Evolutionary conservation across 2,329 filamentous ascomycete genomes (phyloP).

Genomic region (Drechslerella coelobrocha): DNA sequence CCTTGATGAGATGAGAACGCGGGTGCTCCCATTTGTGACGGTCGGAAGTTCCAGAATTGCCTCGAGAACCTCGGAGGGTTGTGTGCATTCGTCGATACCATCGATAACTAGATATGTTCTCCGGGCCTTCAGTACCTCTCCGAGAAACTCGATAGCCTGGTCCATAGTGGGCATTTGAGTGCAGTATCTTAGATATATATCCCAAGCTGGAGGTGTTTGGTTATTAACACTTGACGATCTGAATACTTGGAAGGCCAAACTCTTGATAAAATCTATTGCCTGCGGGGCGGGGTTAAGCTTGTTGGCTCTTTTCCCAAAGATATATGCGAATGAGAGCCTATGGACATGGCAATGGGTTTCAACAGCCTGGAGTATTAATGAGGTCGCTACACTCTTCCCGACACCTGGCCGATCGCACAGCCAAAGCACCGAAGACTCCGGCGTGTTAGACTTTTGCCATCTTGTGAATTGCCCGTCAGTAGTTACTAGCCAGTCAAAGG

Average conservation of each 20-base stretch:
- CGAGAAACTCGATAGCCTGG: slow-evolving; percentile 42
- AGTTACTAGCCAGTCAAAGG: slow-evolving; percentile 49
- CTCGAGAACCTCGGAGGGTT: slow-evolving; percentile 47
- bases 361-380: slow-evolving; percentile 44
- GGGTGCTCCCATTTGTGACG: slow-evolving; percentile 36
- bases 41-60: slow-evolving; percentile 42
- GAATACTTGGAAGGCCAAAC: slow-evolving; percentile 44
- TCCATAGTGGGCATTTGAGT: slow-evolving; percentile 38
- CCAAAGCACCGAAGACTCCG: slow-evolving; percentile 42
- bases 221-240: slow-evolving; percentile 27
- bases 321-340: slow-evolving; percentile 28
- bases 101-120: slow-evolving; percentile 42
- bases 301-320: slow-evolving; percentile 49
- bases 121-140: slow-evolving; percentile 38
- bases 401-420: slow-evolving; percentile 45
- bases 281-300: slow-evolving; percentile 47
- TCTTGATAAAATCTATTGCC: slow-evolving; percentile 46
- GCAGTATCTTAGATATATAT: slow-evolving; percentile 25
- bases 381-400: slow-evolving; percentile 45
- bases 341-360: slow-evolving; percentile 31
- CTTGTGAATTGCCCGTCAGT: slow-evolving; percentile 41
- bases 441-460: slow-evolving; percentile 33
- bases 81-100: slow-evolving; percentile 44
- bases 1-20: slow-evolving; percentile 41
- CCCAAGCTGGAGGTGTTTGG: slow-evolving; percentile 29